Evolutionary conservation across 1,139 yeast species (phyloP).

Genomic region (Diutina catenulata): DNA sequence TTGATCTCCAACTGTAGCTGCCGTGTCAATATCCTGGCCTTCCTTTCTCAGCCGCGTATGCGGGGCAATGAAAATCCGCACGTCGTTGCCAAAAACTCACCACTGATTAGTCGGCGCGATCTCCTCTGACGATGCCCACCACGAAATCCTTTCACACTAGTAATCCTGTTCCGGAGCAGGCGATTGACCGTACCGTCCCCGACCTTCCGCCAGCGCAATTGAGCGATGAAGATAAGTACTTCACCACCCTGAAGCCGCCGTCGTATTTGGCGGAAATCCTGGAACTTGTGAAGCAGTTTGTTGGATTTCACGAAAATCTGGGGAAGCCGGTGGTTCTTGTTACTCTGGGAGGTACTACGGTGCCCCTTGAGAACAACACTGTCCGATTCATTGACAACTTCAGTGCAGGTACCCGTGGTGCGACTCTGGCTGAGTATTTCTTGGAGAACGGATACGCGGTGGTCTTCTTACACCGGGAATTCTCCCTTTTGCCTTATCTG

Average conservation of each 20-base stretch:
- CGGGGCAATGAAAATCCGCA: no score
- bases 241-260: slow-evolving; percentile 63
- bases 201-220: slow-evolving; percentile 71
- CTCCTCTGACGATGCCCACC: no score
- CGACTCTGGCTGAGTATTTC: slow-evolving; percentile 89
- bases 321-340: slow-evolving; percentile 61
- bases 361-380: slow-evolving; percentile 91
- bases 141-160: slow-evolving; percentile 34
- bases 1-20: no score
- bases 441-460: slow-evolving; percentile 82
- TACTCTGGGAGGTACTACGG: slow-evolving; percentile 98
- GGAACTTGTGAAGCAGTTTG: slow-evolving; percentile 45
- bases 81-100: no score
- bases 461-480: slow-evolving; percentile 83
- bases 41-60: no score
- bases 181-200: slow-evolving; percentile 68
- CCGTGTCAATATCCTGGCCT: no score
- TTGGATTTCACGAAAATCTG: slow-evolving; percentile 31
- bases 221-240: slow-evolving; percentile 66
- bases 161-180: slow-evolving; percentile 57
- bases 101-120: no score
- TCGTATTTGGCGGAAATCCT: slow-evolving; percentile 54
- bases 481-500: slow-evolving; percentile 81
- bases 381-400: slow-evolving; percentile 94
- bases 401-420: slow-evolving; percentile 96